These are phyloP conservation scores for Solanum ossicruentum DNA, from an alignment of 257 asterid species.

Conservation along the genomic window DNA sequence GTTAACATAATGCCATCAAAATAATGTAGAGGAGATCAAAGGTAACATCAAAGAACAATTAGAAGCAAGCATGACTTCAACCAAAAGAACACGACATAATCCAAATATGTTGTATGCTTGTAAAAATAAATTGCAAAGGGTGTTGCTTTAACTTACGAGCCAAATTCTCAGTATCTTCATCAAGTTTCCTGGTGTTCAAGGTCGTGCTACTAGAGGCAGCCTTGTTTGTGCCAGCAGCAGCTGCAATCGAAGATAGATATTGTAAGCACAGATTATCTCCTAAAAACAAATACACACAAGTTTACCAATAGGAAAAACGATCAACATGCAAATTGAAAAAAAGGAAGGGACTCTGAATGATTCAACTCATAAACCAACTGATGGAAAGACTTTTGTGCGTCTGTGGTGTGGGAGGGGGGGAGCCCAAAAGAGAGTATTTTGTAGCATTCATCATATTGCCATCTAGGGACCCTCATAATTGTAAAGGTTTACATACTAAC, in stretches of 20 bases:
- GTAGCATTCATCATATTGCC: neutral
- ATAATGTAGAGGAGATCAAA: neutral
- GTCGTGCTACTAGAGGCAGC: constrained; percentile 73
- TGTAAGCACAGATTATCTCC: neutral
- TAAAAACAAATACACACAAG: neutral
- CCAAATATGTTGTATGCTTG: neutral
- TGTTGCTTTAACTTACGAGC: constrained; percentile 53
- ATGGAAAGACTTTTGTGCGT: neutral
- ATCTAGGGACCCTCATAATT: neutral
- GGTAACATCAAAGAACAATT: neutral
- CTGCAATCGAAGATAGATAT: constrained; percentile 30
- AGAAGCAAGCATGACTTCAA: neutral
- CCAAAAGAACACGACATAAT: neutral
- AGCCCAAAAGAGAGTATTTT: neutral
- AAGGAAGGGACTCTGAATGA: neutral
- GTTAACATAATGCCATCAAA: neutral
- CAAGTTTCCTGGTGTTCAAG: constrained; percentile 83
- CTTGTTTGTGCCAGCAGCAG: constrained; percentile 72
- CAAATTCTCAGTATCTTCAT: constrained; percentile 84
- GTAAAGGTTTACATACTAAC: neutral
- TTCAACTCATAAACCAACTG: neutral
- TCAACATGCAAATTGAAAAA: neutral
- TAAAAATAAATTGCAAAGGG: neutral
- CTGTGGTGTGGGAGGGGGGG: no score
- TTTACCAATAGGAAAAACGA: neutral